Conservation (phyloP, 2,329 filamentous ascomycete genomes). For the Epicoccum nigrum region DNA sequence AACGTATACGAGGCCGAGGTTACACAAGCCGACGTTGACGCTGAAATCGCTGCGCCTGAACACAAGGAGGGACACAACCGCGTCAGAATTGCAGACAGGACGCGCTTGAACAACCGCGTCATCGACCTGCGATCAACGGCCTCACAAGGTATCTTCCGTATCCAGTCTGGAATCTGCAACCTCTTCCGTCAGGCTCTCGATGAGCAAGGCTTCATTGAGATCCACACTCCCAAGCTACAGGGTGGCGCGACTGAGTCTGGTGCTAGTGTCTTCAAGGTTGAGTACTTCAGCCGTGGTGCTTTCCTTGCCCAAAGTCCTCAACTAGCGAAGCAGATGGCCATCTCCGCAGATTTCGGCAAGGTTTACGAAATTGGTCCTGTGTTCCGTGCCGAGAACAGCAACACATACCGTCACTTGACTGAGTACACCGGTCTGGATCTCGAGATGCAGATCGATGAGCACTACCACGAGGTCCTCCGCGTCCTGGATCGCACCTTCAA, state of each 20-base stretch:
- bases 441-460: slow-evolving; percentile 87
- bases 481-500: slow-evolving; percentile 83
- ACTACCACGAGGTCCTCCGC: slow-evolving; percentile 86
- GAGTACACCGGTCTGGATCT: slow-evolving; percentile 93
- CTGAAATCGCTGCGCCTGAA: slow-evolving; percentile 57
- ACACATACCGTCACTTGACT: slow-evolving; percentile 91
- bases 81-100: slow-evolving; percentile 71
- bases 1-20: slow-evolving; percentile 74
- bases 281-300: slow-evolving; percentile 86
- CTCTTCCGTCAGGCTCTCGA: slow-evolving; percentile 80
- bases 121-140: slow-evolving; percentile 85
- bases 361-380: slow-evolving; percentile 91
- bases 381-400: slow-evolving; percentile 93
- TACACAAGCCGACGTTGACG: slow-evolving; percentile 61
- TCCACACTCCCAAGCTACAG: slow-evolving; percentile 91
- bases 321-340: slow-evolving; percentile 89
- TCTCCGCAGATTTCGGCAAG: slow-evolving; percentile 84
- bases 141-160: slow-evolving; percentile 85
- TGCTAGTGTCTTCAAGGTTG: slow-evolving; percentile 86
- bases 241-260: slow-evolving; percentile 90
- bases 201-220: slow-evolving; percentile 81
- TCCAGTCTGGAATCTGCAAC: slow-evolving; percentile 80
- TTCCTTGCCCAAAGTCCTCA: slow-evolving; percentile 93
- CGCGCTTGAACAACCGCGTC: slow-evolving; percentile 78
- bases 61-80: slow-evolving; percentile 62